phyloP scores from a whole-genome alignment of 805 yeast genomes.

The Isabelozyma pseudorhagii region DNA sequence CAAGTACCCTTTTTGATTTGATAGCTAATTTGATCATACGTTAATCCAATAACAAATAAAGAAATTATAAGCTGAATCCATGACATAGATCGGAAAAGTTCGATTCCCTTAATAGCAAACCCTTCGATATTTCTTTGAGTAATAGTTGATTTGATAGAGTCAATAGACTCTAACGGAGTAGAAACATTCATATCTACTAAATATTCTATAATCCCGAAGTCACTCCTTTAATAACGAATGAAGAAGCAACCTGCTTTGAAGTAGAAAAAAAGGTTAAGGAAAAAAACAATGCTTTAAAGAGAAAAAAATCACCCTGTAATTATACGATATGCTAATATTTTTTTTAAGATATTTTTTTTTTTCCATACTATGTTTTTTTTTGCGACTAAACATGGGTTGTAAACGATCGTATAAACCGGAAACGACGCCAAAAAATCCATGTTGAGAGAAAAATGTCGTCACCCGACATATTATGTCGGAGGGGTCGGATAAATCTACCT shows the following conservation, averaged over 20 bases:
- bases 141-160: background rate
- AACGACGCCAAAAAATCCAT: background rate
- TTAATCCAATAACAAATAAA: constrained; percentile 43
- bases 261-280: background rate
- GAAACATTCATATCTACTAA: background rate
- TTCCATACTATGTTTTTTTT: too few relatives aligned
- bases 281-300: too few relatives aligned
- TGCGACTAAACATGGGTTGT: background rate
- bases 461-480: background rate
- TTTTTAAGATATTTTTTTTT: too few relatives aligned
- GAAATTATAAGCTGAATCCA: constrained; percentile 56
- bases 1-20: constrained; percentile 79
- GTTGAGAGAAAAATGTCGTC: background rate
- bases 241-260: background rate
- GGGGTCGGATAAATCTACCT: background rate
- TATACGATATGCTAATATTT: background rate
- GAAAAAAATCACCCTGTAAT: background rate
- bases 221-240: too few relatives aligned
- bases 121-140: background rate
- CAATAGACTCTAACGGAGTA: background rate
- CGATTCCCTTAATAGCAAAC: constrained; percentile 6
- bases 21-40: constrained; percentile 77
- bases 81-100: constrained; percentile 27
- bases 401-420: background rate
- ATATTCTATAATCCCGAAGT: too few relatives aligned